Evolutionary conservation across 1,284 basidiomycete genomes (phyloP), one percentile per base, ranked within the genome.

Genomic region (Sporisorium sorghi): DNA sequence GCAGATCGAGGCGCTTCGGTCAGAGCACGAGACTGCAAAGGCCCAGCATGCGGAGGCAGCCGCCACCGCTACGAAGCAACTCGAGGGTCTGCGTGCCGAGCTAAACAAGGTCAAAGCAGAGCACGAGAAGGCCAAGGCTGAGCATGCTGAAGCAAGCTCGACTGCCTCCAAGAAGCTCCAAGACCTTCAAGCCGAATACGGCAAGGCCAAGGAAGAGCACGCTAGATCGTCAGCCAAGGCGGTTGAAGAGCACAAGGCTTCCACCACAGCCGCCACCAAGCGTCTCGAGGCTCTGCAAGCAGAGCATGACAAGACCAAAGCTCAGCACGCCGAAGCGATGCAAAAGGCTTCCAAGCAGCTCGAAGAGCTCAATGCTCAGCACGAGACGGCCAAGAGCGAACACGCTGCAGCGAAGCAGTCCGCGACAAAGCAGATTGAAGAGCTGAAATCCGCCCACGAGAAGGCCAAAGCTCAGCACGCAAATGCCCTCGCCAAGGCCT

Each of bases 21-120:
- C 59, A 5, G 58, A 76, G 42, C 62, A 68, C 43, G 54, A 62
- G 21, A 49, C 47, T 32, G 39, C 35, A 8, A 49, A 72, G n/a
- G 55, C 57, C 5, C 43, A 73, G 28, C 49, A 56, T 32, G 52
- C 62, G 8, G n/a, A 69, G 39, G 21, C 44, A 14, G 28, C 56
- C 24, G 39, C 58, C 9, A 15, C 37, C 19, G n/a, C 32, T n/a
- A 30, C 49, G 24, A 35, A 57, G n/a, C 32, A 68, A 28, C 12
- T 68, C 5, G 51, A 53, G 9, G 51, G 43, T 10, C 50, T 62
- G 32, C 53, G 37, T 30, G 28, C 33, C 10, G 43, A 52, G 3
- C 24, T 59, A n/a, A n/a, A 30, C 23, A 54, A 62, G 17, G 50
- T 37, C 24, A 44, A 42, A 3, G 52, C 50, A 6, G 50, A 47